Percentiles rank a stretch among this genome's conserved stretches.
Evolutionary conservation across 805 yeast species (phyloP).

Genomic region (Candida silvicultrix): DNA sequence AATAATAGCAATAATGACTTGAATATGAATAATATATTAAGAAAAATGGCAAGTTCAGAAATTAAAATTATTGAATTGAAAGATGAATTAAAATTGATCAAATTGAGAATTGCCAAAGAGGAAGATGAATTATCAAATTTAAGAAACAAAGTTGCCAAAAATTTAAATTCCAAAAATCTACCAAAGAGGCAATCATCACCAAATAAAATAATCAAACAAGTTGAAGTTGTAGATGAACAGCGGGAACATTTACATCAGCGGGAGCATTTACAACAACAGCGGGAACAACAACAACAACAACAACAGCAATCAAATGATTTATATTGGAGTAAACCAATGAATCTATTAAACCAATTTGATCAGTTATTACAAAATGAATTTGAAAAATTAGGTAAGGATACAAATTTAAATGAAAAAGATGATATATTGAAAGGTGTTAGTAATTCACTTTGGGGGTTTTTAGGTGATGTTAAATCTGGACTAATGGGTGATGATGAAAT

Average conservation of each 20-base stretch:
- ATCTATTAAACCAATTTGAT: conserved; percentile 61
- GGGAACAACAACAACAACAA: conserved; percentile 1
- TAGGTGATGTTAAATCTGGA: conserved; percentile 40
- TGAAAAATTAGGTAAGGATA: conserved; percentile 37
- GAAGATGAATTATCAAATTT: conserved; percentile 26
- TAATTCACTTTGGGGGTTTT: conserved; percentile 42
- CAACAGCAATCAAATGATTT: conserved; percentile 2
- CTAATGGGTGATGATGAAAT: conserved; percentile 33
- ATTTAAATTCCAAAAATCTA: conserved; percentile 23
- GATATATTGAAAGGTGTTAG: conserved; percentile 32
- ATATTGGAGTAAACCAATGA: conserved; percentile 48
- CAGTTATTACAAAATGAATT: conserved; percentile 59
- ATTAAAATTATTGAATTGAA: conserved; percentile 60
- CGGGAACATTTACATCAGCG: background rate
- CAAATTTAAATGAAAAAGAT: conserved; percentile 10
- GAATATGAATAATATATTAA: conserved; percentile 45
- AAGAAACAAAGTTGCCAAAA: conserved; percentile 27
- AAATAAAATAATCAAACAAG: too few species aligned
- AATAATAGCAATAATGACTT: background rate
- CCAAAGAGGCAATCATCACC: conserved; percentile 4
- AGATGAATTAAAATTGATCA: conserved; percentile 37
- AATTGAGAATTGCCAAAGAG: conserved; percentile 41
- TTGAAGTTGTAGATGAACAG: background rate
- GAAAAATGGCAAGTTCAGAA: conserved; percentile 62
- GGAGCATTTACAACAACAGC: background rate